Evolutionary conservation across 2,329 filamentous ascomycete species (phyloP).

Genomic region (Coccinonectria pachysandricola): DNA sequence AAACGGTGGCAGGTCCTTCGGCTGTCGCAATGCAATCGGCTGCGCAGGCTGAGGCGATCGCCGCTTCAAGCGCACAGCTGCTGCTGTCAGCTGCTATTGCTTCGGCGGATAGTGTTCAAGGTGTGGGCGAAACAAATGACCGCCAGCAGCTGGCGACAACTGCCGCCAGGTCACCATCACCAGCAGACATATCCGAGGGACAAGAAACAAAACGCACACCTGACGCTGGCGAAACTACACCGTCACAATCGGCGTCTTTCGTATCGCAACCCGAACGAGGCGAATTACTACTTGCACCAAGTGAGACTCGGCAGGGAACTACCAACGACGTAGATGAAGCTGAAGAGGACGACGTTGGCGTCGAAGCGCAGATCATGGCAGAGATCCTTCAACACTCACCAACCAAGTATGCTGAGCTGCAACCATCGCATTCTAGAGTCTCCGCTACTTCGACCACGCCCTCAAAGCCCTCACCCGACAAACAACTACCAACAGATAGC

Average conservation of each 20-base stretch:
- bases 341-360: slow-evolving; percentile 15
- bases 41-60: slow-evolving; percentile 3
- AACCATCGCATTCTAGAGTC: too few species aligned
- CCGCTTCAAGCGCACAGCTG: slow-evolving; percentile 2
- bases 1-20: too few species aligned
- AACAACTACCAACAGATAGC: too few species aligned
- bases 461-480: too few species aligned
- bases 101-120: slow-evolving; percentile 2
- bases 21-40: slow-evolving; percentile 11
- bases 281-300: slow-evolving; percentile 13
- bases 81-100: slow-evolving; percentile 1
- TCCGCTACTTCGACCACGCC: too few species aligned
- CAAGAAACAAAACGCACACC: too few species aligned
- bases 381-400: slow-evolving; percentile 20
- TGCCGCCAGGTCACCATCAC: slow-evolving; percentile 14
- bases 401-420: too few species aligned
- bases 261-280: slow-evolving; percentile 5
- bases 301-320: slow-evolving; percentile 12
- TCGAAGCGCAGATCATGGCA: slow-evolving; percentile 20
- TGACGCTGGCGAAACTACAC: slow-evolving; percentile 4
- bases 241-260: slow-evolving; percentile 5
- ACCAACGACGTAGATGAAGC: slow-evolving; percentile 5
- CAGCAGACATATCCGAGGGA: slow-evolving; percentile 12
- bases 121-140: slow-evolving; percentile 3
- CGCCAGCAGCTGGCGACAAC: slow-evolving; percentile 5